A percentile compares a stretch with the other conserved stretches of the same genome.
phyloP scores from a whole-genome alignment of 805 yeast genomes.

The Metschnikowia kofuensis region DNA sequence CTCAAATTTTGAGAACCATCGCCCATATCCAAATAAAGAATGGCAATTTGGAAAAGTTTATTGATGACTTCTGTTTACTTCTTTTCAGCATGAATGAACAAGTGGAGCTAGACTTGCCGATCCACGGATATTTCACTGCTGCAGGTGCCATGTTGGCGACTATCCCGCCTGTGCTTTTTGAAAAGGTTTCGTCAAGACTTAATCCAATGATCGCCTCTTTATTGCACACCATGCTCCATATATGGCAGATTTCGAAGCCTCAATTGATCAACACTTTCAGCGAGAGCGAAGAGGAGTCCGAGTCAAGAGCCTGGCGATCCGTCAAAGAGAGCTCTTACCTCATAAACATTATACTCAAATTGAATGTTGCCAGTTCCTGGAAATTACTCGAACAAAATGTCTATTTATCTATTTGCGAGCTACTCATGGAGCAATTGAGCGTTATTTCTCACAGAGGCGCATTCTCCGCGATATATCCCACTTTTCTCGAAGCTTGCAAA shows the following conservation, averaged over 20 bases:
- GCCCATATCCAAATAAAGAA: constrained; percentile 19
- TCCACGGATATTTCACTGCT: constrained; percentile 72
- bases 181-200: neutral
- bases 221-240: constrained; percentile 18
- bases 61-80: constrained; percentile 8
- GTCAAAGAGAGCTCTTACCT: constrained; percentile 61
- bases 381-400: constrained; percentile 20
- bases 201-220: constrained; percentile 12
- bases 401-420: constrained; percentile 45
- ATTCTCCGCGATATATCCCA: constrained; percentile 81
- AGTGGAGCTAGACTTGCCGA: constrained; percentile 32
- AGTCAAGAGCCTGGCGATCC: constrained; percentile 8
- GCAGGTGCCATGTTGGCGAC: constrained; percentile 1
- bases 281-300: constrained; percentile 34
- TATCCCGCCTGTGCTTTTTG: neutral
- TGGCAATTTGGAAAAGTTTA: neutral
- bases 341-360: constrained; percentile 43
- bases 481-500: constrained; percentile 64
- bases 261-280: constrained; percentile 54
- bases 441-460: constrained; percentile 88
- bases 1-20: constrained; percentile 57
- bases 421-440: constrained; percentile 64
- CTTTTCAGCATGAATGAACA: constrained; percentile 2
- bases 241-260: constrained; percentile 47
- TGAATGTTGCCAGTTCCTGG: constrained; percentile 5